Conservation (phyloP, 1,284 basidiomycete genomes). For the Ganoderma lucidum region DNA sequence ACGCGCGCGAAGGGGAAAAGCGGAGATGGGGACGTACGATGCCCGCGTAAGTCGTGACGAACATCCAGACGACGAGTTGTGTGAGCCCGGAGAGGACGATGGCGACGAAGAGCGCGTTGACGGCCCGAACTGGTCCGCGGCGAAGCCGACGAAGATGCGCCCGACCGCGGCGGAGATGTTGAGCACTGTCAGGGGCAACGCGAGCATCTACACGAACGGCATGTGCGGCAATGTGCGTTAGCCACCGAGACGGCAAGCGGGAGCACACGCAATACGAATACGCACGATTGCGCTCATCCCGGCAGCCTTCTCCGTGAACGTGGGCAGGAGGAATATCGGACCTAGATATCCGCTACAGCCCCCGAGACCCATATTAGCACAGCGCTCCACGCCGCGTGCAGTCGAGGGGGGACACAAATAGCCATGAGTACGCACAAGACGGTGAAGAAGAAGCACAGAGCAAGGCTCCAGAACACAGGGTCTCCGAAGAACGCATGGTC, state of each 20-base stretch:
- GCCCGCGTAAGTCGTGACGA: constrained; percentile 32
- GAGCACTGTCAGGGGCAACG: constrained; percentile 31
- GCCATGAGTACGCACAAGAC: constrained; percentile 24
- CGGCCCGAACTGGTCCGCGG: constrained; percentile 32
- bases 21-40: constrained; percentile 21
- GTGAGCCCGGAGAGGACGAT: constrained; percentile 31
- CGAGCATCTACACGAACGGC: constrained; percentile 19
- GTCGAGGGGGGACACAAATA: too few species aligned
- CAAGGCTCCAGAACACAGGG: constrained; percentile 34
- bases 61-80: constrained; percentile 34
- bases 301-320: constrained; percentile 31
- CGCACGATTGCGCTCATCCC: constrained; percentile 26
- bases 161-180: constrained; percentile 33
- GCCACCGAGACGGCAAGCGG: too few species aligned
- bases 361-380: not conserved
- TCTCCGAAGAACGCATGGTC: constrained; percentile 33
- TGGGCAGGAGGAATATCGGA: constrained; percentile 33
- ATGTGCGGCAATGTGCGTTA: not conserved
- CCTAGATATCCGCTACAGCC: constrained; percentile 28
- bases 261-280: constrained; percentile 2
- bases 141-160: constrained; percentile 30
- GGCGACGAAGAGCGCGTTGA: constrained; percentile 31
- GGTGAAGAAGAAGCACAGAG: constrained; percentile 30
- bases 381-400: not conserved
- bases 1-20: not conserved